These are phyloP conservation scores for Pichia inconspicua DNA, from an alignment of 1,139 yeast species.

Conservation along the genomic window DNA sequence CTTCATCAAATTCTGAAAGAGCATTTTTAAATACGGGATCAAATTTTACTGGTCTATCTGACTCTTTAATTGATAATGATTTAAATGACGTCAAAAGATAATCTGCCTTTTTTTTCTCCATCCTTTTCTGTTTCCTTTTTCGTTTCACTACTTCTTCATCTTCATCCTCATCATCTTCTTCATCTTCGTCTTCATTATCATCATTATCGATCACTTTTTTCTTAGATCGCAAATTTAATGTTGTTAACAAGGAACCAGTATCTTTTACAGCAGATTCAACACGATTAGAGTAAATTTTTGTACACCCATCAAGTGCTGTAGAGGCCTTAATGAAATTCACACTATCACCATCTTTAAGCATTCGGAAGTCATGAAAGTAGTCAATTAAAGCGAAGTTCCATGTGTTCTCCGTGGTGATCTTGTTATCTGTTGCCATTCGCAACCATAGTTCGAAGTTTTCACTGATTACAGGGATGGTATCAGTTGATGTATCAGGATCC, in stretches of 20 bases:
- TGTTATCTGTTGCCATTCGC: conserved; percentile 79
- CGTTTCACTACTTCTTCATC: conserved; percentile 19
- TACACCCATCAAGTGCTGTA: conserved; percentile 79
- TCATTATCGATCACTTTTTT: conserved; percentile 20
- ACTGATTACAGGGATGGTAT: not conserved
- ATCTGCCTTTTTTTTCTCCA: conserved; percentile 15
- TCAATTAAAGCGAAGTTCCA: conserved; percentile 52
- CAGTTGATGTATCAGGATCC: not conserved
- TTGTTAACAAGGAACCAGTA: conserved; percentile 78
- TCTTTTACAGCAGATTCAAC: conserved; percentile 90
- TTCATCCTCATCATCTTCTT: conserved; percentile 20
- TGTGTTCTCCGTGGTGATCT: conserved; percentile 35
- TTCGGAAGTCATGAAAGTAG: conserved; percentile 64
- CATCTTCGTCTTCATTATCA: conserved; percentile 20
- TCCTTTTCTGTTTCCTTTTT: conserved; percentile 13
- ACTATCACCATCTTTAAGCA: conserved; percentile 52
- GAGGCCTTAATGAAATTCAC: conserved; percentile 73
- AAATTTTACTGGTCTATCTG: conserved; percentile 46
- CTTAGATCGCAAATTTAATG: conserved; percentile 35
- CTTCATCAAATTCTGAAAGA: conserved; percentile 53
- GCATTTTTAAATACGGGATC: conserved; percentile 54
- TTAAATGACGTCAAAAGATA: conserved; percentile 39
- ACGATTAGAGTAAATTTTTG: conserved; percentile 74
- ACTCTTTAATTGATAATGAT: conserved; percentile 37
- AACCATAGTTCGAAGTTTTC: conserved; percentile 91